These are phyloP conservation scores for Phytopythium mirpurense DNA, from an alignment of 352 stramenopile genomes.

Conservation along the genomic window DNA sequence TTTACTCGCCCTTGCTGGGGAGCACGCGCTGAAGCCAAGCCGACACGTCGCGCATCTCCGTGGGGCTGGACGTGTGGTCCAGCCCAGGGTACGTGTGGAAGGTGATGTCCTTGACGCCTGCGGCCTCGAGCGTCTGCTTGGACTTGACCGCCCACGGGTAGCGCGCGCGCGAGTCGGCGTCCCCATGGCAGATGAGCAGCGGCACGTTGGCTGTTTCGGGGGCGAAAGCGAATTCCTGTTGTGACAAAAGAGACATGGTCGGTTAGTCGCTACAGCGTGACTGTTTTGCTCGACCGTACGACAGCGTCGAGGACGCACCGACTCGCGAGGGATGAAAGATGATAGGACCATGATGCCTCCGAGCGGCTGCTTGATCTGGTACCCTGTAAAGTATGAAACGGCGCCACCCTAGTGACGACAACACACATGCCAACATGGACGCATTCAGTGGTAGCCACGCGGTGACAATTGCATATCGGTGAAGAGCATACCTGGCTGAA, in stretches of 20 bases:
- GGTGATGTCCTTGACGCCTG: conserved; percentile 45
- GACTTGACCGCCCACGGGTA: conserved; percentile 41
- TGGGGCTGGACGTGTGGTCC: conserved; percentile 39
- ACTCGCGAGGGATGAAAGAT: conserved; percentile 59
- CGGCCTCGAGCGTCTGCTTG: conserved; percentile 32
- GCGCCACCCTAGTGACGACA: conserved; percentile 59
- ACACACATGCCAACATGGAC: no score
- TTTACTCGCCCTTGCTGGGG: no score
- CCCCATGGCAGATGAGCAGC: conserved; percentile 66
- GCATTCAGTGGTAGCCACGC: background rate
- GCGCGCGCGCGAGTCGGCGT: conserved; percentile 41
- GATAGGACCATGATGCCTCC: conserved; percentile 70
- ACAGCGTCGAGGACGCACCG: no score
- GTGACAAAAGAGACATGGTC: background rate
- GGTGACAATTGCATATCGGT: background rate
- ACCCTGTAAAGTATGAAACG: conserved; percentile 78
- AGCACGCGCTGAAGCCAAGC: conserved; percentile 46
- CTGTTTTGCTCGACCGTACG: no score
- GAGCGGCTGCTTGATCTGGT: conserved; percentile 51
- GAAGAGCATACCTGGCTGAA: conserved; percentile 80
- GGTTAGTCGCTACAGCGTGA: background rate
- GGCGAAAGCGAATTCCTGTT: conserved; percentile 35
- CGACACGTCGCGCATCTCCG: conserved; percentile 52
- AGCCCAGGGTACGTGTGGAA: conserved; percentile 59
- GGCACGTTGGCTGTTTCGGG: conserved; percentile 44